phyloP scores from a whole-genome alignment of 2,329 filamentous ascomycete species.

The Colletotrichum camelliae region DNA sequence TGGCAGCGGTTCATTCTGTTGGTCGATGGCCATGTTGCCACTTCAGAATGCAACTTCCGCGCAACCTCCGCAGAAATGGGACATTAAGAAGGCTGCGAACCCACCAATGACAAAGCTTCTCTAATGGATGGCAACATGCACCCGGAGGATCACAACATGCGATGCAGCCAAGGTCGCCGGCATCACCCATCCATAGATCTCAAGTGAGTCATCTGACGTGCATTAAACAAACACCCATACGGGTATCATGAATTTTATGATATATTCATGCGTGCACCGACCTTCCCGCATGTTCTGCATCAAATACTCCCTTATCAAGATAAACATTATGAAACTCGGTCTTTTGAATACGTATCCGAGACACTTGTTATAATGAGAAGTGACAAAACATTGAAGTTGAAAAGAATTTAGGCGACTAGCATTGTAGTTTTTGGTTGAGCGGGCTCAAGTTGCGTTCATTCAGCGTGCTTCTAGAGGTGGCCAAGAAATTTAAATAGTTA shows the following conservation, averaged over 20 bases:
- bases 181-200: background rate
- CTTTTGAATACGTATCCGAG: background rate
- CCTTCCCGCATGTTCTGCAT: too few species aligned
- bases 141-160: background rate
- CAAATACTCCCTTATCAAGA: too few species aligned
- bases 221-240: background rate
- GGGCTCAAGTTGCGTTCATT: too few species aligned
- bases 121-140: background rate
- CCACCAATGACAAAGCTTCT: background rate
- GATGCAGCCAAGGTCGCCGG: background rate
- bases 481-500: too few species aligned
- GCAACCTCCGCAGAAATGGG: background rate
- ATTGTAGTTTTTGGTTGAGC: too few species aligned
- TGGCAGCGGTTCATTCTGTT: background rate
- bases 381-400: too few species aligned
- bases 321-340: background rate
- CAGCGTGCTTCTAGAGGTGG: too few species aligned
- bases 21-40: background rate
- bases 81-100: background rate
- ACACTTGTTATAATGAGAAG: too few species aligned
- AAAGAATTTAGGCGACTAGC: too few species aligned
- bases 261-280: background rate
- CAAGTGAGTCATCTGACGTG: background rate
- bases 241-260: too few species aligned
- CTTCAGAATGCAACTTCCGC: background rate